A percentile compares a stretch with the other conserved stretches of the same genome.
Conservation (phyloP, 192 early-diverging fungal genomes). For the Coemansia sp. region DNA sequence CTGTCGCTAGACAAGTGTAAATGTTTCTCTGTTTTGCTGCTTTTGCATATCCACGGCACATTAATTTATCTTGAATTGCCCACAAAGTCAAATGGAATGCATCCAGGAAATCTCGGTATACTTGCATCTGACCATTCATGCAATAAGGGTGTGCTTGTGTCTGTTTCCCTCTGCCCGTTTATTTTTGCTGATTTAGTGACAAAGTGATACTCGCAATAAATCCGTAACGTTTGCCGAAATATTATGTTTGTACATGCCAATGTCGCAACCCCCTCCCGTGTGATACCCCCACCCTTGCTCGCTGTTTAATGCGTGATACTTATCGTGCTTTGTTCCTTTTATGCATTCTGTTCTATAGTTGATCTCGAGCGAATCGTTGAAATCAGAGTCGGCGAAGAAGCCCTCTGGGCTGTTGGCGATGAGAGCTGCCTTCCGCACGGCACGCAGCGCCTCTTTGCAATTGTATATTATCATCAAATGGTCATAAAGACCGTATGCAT, state of each 20-base stretch:
- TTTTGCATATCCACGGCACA: not conserved
- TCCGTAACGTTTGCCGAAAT: too few relatives aligned
- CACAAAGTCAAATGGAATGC: not conserved
- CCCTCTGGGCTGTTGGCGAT: constrained; percentile 47
- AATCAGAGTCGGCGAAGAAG: constrained; percentile 40
- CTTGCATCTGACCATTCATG: not conserved
- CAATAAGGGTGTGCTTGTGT: not conserved
- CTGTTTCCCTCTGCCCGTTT: not conserved
- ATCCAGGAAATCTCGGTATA: not conserved
- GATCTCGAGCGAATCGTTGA: constrained; percentile 53
- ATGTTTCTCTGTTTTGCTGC: too few relatives aligned
- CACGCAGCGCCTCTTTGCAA: constrained; percentile 39
- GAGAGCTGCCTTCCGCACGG: constrained; percentile 39
- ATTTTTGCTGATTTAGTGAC: not conserved
- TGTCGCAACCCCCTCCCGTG: not conserved
- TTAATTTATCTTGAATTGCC: not conserved
- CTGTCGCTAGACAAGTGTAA: too few relatives aligned
- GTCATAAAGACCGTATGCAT: constrained; percentile 39
- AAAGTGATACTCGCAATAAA: not conserved
- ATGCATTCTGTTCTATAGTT: constrained; percentile 24
- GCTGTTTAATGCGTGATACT: not conserved
- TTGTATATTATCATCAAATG: constrained; percentile 45
- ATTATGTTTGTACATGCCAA: not conserved
- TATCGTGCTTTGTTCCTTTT: not conserved
- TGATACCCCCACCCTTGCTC: too few relatives aligned